Evolutionary conservation across 495 filamentous ascomycete genomes (phyloP), one percentile per base, ranked within the genome.

Genomic region (Aspergillus haitiensis): DNA sequence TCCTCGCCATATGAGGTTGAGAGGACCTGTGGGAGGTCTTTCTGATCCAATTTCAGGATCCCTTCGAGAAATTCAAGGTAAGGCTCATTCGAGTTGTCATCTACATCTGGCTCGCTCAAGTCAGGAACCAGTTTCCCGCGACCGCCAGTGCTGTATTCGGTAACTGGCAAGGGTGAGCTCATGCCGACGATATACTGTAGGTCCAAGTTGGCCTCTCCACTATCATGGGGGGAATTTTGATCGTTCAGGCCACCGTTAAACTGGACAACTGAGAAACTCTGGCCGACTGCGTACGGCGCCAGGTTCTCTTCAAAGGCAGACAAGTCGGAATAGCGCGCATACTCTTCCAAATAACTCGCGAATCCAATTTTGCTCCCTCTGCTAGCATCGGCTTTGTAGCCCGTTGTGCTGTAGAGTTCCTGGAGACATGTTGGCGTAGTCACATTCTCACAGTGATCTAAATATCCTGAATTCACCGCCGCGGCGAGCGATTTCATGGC

Each of bases 1-100:
- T 92, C 83, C 63, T 93, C 90, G 42, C 89, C 89, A 68, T 94
- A 96, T 0, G 87, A 91, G 45, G 85, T 91, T 37, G 88, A 86
- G 59, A 96, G 82, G 11, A 89, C 84, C 59, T 88, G 84, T 1
- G 91, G 91, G 9, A 96, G 78, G 7, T 85, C 75, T 12, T 68
- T 58, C 52, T 82, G 70, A 16, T 71, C 66, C 50, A 77, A 58
- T 48, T 74, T 75, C 12, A 86, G 73, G 2, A 89, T 71, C 61
- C 84, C 85, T 27, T 85, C 79, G 35, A 92, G 81, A 62, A 86
- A 91, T 2, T 85, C 81, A 6, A 92, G 75, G 68, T 90, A 94
- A 0, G 90, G 90, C 78, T 93, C 89, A 70, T 92, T 92, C 58
- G 75, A 77, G 64, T 88, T 81, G 64, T 81, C 59, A 45, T 75